phyloP scores from a whole-genome alignment of 805 yeast species.

The Kluyveromyces aestuarii region DNA sequence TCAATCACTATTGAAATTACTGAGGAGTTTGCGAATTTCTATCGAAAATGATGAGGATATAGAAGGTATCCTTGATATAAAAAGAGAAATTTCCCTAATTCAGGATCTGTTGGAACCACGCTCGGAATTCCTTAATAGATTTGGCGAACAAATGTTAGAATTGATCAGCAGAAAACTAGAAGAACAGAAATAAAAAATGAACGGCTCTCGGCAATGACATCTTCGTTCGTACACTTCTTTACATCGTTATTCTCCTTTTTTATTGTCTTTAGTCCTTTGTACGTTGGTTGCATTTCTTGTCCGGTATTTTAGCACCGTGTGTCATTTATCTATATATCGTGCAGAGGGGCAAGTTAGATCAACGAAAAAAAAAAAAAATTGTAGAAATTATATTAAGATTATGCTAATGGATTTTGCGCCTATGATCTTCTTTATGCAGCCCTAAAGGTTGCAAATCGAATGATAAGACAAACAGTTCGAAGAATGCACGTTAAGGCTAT shows the following conservation, averaged over 20 bases:
- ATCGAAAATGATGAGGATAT: background rate
- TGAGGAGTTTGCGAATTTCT: background rate
- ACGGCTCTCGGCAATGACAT: background rate
- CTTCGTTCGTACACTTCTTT: background rate
- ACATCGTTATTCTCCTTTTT: too few species aligned
- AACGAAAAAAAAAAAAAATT: too few species aligned
- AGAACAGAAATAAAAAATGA: background rate
- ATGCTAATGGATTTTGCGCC: background rate
- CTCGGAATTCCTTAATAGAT: background rate
- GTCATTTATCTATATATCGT: background rate
- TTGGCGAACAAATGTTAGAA: background rate
- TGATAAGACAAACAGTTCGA: conserved; percentile 22
- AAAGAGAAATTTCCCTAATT: background rate
- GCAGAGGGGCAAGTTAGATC: too few species aligned
- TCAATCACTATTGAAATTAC: background rate
- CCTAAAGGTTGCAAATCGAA: background rate
- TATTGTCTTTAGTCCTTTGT: background rate
- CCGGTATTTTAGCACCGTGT: background rate
- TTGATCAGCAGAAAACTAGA: background rate
- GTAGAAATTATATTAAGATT: background rate
- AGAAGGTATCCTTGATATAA: background rate
- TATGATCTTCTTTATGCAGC: background rate
- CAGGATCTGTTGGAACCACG: background rate
- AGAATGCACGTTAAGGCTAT: conserved; percentile 75
- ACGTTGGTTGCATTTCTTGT: background rate